phyloP scores from a whole-genome alignment of 257 asterid genomes.

The Eustoma russellianum region DNA sequence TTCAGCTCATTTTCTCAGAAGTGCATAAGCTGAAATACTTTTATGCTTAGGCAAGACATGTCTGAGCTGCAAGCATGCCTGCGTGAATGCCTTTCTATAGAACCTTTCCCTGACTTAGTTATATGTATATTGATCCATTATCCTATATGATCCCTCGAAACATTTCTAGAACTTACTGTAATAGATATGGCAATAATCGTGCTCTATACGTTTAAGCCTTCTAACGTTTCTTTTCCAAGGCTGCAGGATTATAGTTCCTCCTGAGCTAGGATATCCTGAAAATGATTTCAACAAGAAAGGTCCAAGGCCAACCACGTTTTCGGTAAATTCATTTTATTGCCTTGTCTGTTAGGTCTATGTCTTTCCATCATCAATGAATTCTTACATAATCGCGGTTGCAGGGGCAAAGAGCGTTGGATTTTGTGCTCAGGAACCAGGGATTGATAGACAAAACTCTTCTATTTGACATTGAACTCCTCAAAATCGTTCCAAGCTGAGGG shows the following conservation, averaged over 20 bases:
- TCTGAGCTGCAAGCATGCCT: too few relatives aligned
- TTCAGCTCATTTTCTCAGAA: too few relatives aligned
- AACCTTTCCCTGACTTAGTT: too few relatives aligned
- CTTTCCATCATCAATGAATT: not conserved
- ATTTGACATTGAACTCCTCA: slow-evolving; percentile 86
- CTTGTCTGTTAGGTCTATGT: not conserved
- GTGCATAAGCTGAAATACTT: too few relatives aligned
- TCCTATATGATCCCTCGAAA: too few relatives aligned
- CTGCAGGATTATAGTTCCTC: slow-evolving; percentile 86
- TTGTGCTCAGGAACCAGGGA: slow-evolving; percentile 91
- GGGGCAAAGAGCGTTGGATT: slow-evolving; percentile 97
- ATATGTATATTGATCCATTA: too few relatives aligned
- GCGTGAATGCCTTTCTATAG: too few relatives aligned
- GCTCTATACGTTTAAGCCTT: slow-evolving; percentile 6
- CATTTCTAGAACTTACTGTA: not conserved
- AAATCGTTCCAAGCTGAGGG: slow-evolving; percentile 57
- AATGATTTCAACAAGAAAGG: slow-evolving; percentile 92
- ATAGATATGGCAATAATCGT: not conserved
- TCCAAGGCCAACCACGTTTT: slow-evolving; percentile 91
- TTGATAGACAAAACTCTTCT: slow-evolving; percentile 90
- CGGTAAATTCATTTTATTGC: slow-evolving; percentile 39
- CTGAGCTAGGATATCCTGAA: slow-evolving; percentile 92
- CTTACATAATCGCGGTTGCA: slow-evolving; percentile 19
- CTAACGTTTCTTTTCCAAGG: slow-evolving; percentile 6
- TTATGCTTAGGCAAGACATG: too few relatives aligned